phyloP scores from a whole-genome alignment of 441 rosid genomes.

The Daphne laureola region DNA sequence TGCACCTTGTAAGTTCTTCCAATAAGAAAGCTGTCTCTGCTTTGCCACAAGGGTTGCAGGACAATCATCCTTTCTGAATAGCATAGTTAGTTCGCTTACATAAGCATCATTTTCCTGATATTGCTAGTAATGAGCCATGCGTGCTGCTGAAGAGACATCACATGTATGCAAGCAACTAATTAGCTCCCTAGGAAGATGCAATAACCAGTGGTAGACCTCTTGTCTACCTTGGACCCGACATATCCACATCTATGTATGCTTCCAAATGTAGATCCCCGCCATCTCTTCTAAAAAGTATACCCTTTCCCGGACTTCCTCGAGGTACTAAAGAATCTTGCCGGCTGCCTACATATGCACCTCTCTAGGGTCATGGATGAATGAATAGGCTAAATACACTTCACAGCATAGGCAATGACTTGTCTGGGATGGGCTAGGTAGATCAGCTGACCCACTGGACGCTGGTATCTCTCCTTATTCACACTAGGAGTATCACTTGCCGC shows the following conservation, averaged over 20 bases:
- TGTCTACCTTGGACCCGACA: no score
- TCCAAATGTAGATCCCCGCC: neutral
- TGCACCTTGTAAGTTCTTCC: no score
- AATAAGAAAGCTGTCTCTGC: no score
- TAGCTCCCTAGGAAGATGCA: no score
- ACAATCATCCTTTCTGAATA: slow-evolving; percentile 7
- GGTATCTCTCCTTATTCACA: no score
- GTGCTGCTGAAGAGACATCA: no score
- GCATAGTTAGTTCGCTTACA: slow-evolving; percentile 4
- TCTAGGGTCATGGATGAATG: neutral
- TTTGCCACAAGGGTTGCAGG: no score
- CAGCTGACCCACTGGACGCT: neutral
- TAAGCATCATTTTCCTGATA: no score
- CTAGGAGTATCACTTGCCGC: no score
- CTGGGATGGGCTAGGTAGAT: neutral
- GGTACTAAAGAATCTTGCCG: neutral
- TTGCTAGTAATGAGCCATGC: no score
- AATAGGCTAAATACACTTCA: neutral
- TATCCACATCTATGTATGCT: neutral
- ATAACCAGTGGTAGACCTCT: no score
- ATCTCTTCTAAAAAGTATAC: neutral
- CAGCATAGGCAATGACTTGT: neutral
- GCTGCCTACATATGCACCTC: neutral
- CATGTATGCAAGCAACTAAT: no score
- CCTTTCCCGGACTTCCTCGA: neutral